These are phyloP conservation scores for Nemania sp. DNA, from an alignment of 2,329 filamentous ascomycete species.

Conservation along the genomic window DNA sequence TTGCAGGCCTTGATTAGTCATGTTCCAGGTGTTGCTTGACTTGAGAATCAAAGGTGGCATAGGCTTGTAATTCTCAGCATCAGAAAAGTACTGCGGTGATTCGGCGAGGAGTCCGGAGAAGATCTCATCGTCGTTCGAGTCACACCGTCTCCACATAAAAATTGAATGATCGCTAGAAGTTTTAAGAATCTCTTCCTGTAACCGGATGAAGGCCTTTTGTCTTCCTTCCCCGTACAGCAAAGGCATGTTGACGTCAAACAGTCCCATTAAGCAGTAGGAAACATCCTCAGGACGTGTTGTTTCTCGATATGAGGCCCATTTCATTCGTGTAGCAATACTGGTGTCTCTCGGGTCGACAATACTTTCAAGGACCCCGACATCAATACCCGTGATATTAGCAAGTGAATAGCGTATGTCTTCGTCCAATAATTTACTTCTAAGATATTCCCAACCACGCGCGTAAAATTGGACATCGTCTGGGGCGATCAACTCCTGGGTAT, in stretches of 20 bases:
- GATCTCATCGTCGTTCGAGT: not conserved
- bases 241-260: constrained; percentile 26
- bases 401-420: constrained; percentile 16
- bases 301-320: constrained; percentile 20
- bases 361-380: constrained; percentile 17
- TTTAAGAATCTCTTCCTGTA: constrained; percentile 25
- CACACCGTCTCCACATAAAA: constrained; percentile 10
- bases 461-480: constrained; percentile 24
- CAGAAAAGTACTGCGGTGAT: constrained; percentile 11
- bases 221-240: constrained; percentile 22
- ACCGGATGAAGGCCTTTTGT: constrained; percentile 20
- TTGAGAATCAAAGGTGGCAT: constrained; percentile 11
- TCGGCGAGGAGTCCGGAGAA: constrained; percentile 24
- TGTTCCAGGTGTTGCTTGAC: constrained; percentile 17
- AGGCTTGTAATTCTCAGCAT: constrained; percentile 14
- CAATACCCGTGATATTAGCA: constrained; percentile 16
- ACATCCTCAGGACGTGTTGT: constrained; percentile 20
- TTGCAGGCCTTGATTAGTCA: constrained; percentile 18
- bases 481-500: constrained; percentile 22
- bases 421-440: constrained; percentile 19
- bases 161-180: constrained; percentile 21
- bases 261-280: constrained; percentile 23
- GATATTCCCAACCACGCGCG: constrained; percentile 7
- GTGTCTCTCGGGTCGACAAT: constrained; percentile 14
- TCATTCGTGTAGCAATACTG: constrained; percentile 20